phyloP scores from a whole-genome alignment of 768 basidiomycete species.

The Lactarius sp. region DNA sequence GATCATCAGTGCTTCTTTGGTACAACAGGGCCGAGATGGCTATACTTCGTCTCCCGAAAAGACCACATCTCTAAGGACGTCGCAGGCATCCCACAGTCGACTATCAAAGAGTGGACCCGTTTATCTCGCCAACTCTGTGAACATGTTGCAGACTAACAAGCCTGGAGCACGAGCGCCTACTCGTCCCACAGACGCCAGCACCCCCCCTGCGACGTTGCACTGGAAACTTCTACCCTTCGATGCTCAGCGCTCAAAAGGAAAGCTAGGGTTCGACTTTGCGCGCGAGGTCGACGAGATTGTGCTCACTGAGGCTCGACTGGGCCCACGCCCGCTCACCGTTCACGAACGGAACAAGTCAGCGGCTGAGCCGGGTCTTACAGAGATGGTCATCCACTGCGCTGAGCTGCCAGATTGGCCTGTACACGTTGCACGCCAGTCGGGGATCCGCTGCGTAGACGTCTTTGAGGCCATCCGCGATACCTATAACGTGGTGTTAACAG shows the following conservation, averaged over 20 bases:
- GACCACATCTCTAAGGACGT: not conserved
- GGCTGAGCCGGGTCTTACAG: constrained; percentile 40
- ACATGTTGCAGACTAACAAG: not conserved
- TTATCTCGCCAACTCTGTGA: not conserved
- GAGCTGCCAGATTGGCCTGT: constrained; percentile 40
- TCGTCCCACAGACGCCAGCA: constrained; percentile 19
- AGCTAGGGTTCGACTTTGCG: constrained; percentile 47
- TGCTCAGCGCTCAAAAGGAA: constrained; percentile 32
- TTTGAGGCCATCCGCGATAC: constrained; percentile 52
- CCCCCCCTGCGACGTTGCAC: constrained; percentile 38
- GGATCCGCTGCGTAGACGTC: constrained; percentile 53
- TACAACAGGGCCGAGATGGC: constrained; percentile 22
- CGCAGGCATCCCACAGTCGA: not conserved
- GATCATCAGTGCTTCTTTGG: constrained; percentile 9
- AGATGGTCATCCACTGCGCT: constrained; percentile 48
- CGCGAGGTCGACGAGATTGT: constrained; percentile 30
- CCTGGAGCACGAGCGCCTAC: not conserved
- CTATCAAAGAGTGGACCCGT: constrained; percentile 5
- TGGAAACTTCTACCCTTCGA: constrained; percentile 48
- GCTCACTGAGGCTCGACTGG: constrained; percentile 29
- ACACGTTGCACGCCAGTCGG: constrained; percentile 39
- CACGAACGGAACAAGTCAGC: constrained; percentile 42
- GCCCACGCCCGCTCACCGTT: constrained; percentile 32
- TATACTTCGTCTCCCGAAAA: constrained; percentile 32
- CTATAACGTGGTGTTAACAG: constrained; percentile 42